Evolutionary conservation across 768 basidiomycete species (phyloP), one percentile per base, ranked within the genome.

Genomic region (Brasilioporus rufonigricans): DNA sequence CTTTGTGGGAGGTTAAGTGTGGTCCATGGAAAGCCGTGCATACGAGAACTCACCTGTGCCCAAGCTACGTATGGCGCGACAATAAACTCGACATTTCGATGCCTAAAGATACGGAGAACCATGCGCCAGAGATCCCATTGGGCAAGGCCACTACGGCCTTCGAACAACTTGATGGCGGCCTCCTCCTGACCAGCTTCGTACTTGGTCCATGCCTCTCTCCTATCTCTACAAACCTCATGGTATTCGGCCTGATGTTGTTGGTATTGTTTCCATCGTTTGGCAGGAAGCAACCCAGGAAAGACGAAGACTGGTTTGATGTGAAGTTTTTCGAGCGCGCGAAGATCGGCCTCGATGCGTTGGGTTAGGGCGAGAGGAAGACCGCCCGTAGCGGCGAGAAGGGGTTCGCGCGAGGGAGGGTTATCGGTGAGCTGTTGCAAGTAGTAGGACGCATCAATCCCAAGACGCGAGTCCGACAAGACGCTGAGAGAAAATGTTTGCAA

Each of bases 271-370:
- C 79, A 80, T 52, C 88, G 83, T 58, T 85, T 86, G 62, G 85
- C 85, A 1, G 91, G 89, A 1, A 84, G 76, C 31, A 99, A 77
- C 5, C 97, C 97, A 16, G 91, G 85, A 73, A 98, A 98, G 48
- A 99, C 92, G 65, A 99, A 96, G n/a, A 99, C 93, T 21, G 97
- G 97, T 69, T 96, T 97, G 79, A 99, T 98, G 61, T 82, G 86
- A 32, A 91, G 77, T 73, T 87, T 88, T 79, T 97, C 94, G 67
- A 98, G 86, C 14, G 82, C 77, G 45, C 95, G 89, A 44, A 98
- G 79, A 77, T 99, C 95, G 36, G 85, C 79, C 74, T 98, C 95
- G 70, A 99, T 92, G 59, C 91, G 87, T 62, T 82, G 79, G 23
- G 86, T 87, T 52, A 99, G 80, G 44, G 92, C 88, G 53, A 98